Evolutionary conservation across 345 rosid genomes (phyloP), one percentile per base, ranked within the genome.

Genomic region (Turritis glabra): DNA sequence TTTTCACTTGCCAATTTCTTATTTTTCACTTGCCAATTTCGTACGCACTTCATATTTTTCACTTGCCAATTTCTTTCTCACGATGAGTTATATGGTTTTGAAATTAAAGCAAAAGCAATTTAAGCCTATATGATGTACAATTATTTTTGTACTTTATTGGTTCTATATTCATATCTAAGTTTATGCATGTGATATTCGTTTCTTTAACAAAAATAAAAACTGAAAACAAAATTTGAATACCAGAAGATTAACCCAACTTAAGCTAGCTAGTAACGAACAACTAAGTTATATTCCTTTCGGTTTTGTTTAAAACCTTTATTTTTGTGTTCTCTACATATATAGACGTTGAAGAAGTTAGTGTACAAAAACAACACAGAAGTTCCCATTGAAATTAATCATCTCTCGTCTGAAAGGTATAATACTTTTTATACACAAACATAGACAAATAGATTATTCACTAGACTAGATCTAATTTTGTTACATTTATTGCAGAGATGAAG

Each of bases 291-390:
- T 27, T 51, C 1, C 9, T 46, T 2, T 30, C 15, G 7, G 17
- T 53, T 38, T 44, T 29, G 4, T 15, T 23, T 32, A 1, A 35
- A 15, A 8, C 1, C 0, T 2, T 8, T 5, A n/a, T 47, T 6
- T 5, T n/a, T 7, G 44, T 47, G 1, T 14, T 23, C 2, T 40
- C 10, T 11, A 52, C 11, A 55, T 73, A 7, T 12, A 5, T 5
- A 75, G 74, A 59, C 27, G 8, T n/a, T 75, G 29, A 29, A 21
- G 46, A 75, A 67, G 26, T 12, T 48, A n/a, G 5, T 65, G 14
- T 5, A 27, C 9, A 51, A 67, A 0, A 48, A 43, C 10, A 18
- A 23, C 22, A 1, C 4, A 22, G 35, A 73, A 64, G 13, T 3
- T 12, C 4, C 35, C 21, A 15, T 1, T 32, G 71, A 22, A 64